Evolutionary conservation across 345 rosid genomes (phyloP).

Genomic region (Bretschneidera sinensis): DNA sequence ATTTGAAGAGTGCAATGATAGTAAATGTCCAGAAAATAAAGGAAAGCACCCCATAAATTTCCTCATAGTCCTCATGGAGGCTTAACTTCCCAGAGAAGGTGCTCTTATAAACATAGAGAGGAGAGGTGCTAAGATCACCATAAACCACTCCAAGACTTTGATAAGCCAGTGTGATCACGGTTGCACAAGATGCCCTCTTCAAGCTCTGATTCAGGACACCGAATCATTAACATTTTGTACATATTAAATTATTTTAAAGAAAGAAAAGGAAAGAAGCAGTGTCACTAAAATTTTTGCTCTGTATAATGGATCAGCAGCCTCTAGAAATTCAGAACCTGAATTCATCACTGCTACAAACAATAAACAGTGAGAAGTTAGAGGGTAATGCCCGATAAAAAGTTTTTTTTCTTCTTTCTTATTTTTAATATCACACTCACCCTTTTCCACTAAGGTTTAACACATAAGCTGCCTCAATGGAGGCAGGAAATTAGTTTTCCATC

Average conservation of each 20-base stretch:
- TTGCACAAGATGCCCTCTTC: constrained; percentile 49
- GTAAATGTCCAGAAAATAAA: constrained; percentile 90
- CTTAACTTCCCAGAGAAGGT: constrained; percentile 74
- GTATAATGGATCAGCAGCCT: neutral
- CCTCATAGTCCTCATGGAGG: constrained; percentile 72
- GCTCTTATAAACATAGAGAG: constrained; percentile 81
- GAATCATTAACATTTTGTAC: constrained; percentile 6
- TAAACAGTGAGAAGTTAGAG: neutral
- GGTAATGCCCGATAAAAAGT: neutral
- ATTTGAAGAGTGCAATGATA: constrained; percentile 68
- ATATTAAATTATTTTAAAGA: neutral
- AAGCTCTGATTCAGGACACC: constrained; percentile 40
- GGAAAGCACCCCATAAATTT: constrained; percentile 75
- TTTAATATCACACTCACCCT: neutral
- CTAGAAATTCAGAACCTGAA: neutral
- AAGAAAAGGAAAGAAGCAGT: neutral
- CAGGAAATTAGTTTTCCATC: neutral
- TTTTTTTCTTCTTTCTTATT: too few species aligned
- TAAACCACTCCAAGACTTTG: constrained; percentile 92
- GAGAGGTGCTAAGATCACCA: constrained; percentile 75
- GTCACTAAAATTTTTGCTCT: neutral
- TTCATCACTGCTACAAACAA: too few species aligned
- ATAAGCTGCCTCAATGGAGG: neutral
- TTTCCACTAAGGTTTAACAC: neutral
- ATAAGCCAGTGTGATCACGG: constrained; percentile 67